Conservation (phyloP, 192 early-diverging fungal species). For the Dissophora globulifera region DNA sequence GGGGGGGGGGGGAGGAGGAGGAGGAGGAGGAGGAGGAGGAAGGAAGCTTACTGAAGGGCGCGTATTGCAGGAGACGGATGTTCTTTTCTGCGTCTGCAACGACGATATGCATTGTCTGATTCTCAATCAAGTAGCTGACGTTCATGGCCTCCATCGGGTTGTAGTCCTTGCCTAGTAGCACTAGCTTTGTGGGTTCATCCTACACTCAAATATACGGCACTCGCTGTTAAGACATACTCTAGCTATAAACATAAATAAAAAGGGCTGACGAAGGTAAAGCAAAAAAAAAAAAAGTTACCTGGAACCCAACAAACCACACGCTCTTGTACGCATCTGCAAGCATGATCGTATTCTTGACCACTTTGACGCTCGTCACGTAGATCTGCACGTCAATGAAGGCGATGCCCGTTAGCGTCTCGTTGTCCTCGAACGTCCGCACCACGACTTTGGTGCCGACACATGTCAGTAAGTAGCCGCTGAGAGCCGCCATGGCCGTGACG, state of each 20-base stretch:
- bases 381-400: slow-evolving; percentile 96
- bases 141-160: slow-evolving; percentile 78
- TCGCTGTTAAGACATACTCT: neutral
- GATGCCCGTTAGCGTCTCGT: slow-evolving; percentile 83
- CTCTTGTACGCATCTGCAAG: slow-evolving; percentile 89
- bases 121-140: slow-evolving; percentile 83
- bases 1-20: no score
- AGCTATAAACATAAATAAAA: neutral
- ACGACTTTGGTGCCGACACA: slow-evolving; percentile 91
- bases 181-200: slow-evolving; percentile 92
- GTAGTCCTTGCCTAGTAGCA: slow-evolving; percentile 90
- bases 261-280: no score
- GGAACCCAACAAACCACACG: slow-evolving; percentile 92
- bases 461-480: slow-evolving; percentile 88
- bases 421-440: slow-evolving; percentile 86
- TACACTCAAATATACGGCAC: slow-evolving; percentile 46
- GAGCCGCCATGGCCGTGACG: slow-evolving; percentile 84
- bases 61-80: slow-evolving; percentile 85
- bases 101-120: slow-evolving; percentile 75
- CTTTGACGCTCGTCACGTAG: slow-evolving; percentile 82
- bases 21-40: neutral
- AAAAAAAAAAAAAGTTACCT: slow-evolving; percentile 62
- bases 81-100: slow-evolving; percentile 88
- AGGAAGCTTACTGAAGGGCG: slow-evolving; percentile 79
- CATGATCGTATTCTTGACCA: slow-evolving; percentile 90